Conservation (phyloP, 345 rosid species). For the Lepidium africanum region DNA sequence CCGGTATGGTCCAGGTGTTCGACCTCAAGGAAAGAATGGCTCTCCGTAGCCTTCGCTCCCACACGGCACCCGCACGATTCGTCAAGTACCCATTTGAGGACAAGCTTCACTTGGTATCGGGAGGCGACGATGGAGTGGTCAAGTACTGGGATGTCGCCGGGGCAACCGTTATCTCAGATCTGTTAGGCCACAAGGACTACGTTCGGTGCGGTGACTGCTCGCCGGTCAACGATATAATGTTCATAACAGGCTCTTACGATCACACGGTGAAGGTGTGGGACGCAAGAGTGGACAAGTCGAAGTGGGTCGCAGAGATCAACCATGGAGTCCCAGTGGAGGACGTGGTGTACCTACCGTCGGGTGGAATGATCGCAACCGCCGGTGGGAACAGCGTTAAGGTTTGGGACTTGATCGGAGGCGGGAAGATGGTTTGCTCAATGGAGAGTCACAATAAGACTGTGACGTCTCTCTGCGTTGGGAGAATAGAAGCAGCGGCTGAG, state of each 20-base stretch:
- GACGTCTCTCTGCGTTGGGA: slow-evolving; percentile 62
- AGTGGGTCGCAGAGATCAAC: slow-evolving; percentile 56
- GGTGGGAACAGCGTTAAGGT: slow-evolving; percentile 80
- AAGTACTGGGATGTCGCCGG: slow-evolving; percentile 95
- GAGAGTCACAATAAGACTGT: slow-evolving; percentile 96
- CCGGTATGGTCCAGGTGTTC: slow-evolving; percentile 70
- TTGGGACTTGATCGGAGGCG: slow-evolving; percentile 91
- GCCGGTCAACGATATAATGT: slow-evolving; percentile 54
- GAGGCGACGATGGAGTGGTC: slow-evolving; percentile 85
- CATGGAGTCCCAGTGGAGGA: slow-evolving; percentile 88
- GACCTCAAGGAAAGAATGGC: slow-evolving; percentile 61
- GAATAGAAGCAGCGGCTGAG: slow-evolving; percentile 31
- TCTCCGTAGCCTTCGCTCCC: slow-evolving; percentile 80
- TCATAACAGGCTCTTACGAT: slow-evolving; percentile 86
- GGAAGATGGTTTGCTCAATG: slow-evolving; percentile 70
- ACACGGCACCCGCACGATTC: slow-evolving; percentile 66
- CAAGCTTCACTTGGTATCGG: slow-evolving; percentile 82
- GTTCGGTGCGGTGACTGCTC: slow-evolving; percentile 88
- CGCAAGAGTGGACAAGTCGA: slow-evolving; percentile 49
- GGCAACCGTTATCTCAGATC: slow-evolving; percentile 45
- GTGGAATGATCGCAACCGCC: slow-evolving; percentile 74
- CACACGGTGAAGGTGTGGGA: slow-evolving; percentile 93
- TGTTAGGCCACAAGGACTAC: slow-evolving; percentile 81
- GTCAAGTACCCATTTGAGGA: slow-evolving; percentile 70
- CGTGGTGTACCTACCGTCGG: slow-evolving; percentile 80